Evolutionary conservation across 495 filamentous ascomycete genomes (phyloP).

Genomic region (Aspergillus hancockii): DNA sequence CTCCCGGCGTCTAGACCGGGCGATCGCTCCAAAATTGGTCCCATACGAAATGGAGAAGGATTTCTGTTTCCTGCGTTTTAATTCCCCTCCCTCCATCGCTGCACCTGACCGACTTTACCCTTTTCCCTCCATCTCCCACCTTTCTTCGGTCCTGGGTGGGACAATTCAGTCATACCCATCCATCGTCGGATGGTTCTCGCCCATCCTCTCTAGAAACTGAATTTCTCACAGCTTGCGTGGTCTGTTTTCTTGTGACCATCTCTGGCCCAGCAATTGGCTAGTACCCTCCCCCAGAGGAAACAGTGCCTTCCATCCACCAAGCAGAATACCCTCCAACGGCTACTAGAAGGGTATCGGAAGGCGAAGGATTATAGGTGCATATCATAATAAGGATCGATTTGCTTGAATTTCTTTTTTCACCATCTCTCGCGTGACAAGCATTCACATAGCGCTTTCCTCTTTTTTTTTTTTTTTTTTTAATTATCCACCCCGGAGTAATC

Average conservation of each 20-base stretch:
- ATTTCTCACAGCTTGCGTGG: not conserved
- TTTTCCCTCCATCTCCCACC: constrained; percentile 3
- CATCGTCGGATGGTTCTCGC: not conserved
- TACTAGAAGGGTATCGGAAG: not conserved
- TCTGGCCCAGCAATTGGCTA: constrained; percentile 2
- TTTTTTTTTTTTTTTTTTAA: not conserved
- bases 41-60: constrained; percentile 12
- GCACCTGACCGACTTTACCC: constrained; percentile 5
- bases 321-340: not conserved
- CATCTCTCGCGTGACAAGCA: not conserved
- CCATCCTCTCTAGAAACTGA: not conserved
- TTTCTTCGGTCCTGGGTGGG: not conserved
- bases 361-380: not conserved
- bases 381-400: not conserved
- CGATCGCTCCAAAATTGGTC: constrained; percentile 24
- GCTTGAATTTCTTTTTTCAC: not conserved
- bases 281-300: constrained; percentile 1
- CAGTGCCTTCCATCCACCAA: not conserved
- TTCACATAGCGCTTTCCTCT: not conserved
- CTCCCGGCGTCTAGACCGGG: constrained; percentile 31
- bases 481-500: not conserved
- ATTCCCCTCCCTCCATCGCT: constrained; percentile 13
- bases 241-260: not conserved
- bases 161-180: not conserved
- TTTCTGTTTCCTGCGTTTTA: constrained; percentile 14